phyloP scores from a whole-genome alignment of 2,329 filamentous ascomycete genomes.

The Coleophoma eucalyptorum region DNA sequence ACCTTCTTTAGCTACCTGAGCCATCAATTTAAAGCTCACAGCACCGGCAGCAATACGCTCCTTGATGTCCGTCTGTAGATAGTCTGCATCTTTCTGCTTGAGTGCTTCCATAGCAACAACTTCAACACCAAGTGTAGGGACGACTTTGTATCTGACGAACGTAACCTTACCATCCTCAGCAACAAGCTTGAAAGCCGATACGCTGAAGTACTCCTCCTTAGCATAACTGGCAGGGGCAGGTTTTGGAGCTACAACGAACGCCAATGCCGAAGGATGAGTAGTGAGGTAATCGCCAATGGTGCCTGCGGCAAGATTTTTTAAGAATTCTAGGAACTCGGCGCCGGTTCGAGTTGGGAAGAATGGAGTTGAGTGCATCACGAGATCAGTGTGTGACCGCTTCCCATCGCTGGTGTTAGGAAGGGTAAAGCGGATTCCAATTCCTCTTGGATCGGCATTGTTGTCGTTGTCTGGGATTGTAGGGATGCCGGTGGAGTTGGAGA shows the following conservation, averaged over 20 bases:
- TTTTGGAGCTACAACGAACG: slow-evolving; percentile 45
- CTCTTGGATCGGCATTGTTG: slow-evolving; percentile 41
- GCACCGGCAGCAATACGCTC: slow-evolving; percentile 30
- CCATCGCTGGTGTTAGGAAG: slow-evolving; percentile 30
- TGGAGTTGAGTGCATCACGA: slow-evolving; percentile 47
- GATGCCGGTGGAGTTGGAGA: slow-evolving; percentile 47
- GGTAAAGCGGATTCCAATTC: slow-evolving; percentile 44
- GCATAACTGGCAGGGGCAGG: slow-evolving; percentile 45
- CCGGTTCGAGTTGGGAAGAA: slow-evolving; percentile 49
- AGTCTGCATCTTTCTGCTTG: slow-evolving; percentile 34
- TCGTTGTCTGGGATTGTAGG: slow-evolving; percentile 46
- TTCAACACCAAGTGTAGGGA: slow-evolving; percentile 38
- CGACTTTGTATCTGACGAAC: slow-evolving; percentile 43
- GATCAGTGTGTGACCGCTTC: slow-evolving; percentile 48
- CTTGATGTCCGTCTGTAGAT: slow-evolving; percentile 44
- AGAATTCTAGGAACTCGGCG: slow-evolving; percentile 46
- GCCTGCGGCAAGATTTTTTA: slow-evolving; percentile 34
- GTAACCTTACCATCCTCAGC: slow-evolving; percentile 35
- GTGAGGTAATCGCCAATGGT: slow-evolving; percentile 35
- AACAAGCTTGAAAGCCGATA: slow-evolving; percentile 46
- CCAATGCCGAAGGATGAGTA: slow-evolving; percentile 39
- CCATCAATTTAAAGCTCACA: slow-evolving; percentile 42
- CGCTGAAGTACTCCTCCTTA: slow-evolving; percentile 41
- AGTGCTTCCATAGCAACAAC: slow-evolving; percentile 34
- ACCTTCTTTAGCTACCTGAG: slow-evolving; percentile 44